These are phyloP conservation scores for Acacia melanoxylon DNA, from an alignment of 306 rosid genomes.

Conservation along the genomic window DNA sequence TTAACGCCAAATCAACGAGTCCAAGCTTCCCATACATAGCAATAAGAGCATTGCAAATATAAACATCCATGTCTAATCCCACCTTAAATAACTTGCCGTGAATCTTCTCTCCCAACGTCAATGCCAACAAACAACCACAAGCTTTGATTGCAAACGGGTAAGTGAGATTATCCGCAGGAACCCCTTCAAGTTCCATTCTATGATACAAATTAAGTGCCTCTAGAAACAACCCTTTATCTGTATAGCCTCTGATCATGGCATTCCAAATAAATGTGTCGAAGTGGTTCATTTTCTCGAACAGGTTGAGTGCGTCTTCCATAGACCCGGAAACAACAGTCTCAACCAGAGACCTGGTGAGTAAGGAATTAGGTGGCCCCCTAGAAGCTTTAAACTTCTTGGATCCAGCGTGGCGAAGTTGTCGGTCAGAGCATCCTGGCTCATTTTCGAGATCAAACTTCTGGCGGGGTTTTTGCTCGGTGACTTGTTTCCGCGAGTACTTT, in stretches of 20 bases:
- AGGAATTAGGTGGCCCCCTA: slow-evolving; percentile 14
- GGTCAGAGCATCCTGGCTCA: slow-evolving; percentile 18
- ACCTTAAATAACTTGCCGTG: slow-evolving; percentile 48
- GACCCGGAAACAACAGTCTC: slow-evolving; percentile 37
- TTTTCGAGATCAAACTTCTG: slow-evolving; percentile 4
- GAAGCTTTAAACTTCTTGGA: background rate
- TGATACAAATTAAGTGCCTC: slow-evolving; percentile 43
- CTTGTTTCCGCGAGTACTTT: slow-evolving; percentile 16
- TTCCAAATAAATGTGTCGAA: slow-evolving; percentile 47
- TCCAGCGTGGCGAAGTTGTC: background rate
- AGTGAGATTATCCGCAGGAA: slow-evolving; percentile 48
- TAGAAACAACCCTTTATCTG: slow-evolving; percentile 38
- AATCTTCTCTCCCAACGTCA: slow-evolving; percentile 35
- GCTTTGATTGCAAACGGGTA: slow-evolving; percentile 56
- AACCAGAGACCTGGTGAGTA: slow-evolving; percentile 35
- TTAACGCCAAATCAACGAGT: slow-evolving; percentile 37
- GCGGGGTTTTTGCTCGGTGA: slow-evolving; percentile 13
- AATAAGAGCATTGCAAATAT: slow-evolving; percentile 46
- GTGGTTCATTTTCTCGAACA: slow-evolving; percentile 55
- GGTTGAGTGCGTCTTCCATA: slow-evolving; percentile 45
- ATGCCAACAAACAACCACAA: slow-evolving; percentile 41
- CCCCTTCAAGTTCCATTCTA: slow-evolving; percentile 48
- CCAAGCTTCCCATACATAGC: slow-evolving; percentile 54
- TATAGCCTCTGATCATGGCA: slow-evolving; percentile 50
- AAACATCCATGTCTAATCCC: slow-evolving; percentile 55